Base-by-base conservation (phyloP, 768 basidiomycete genomes). In the Favolaschia claudopus region DNA sequence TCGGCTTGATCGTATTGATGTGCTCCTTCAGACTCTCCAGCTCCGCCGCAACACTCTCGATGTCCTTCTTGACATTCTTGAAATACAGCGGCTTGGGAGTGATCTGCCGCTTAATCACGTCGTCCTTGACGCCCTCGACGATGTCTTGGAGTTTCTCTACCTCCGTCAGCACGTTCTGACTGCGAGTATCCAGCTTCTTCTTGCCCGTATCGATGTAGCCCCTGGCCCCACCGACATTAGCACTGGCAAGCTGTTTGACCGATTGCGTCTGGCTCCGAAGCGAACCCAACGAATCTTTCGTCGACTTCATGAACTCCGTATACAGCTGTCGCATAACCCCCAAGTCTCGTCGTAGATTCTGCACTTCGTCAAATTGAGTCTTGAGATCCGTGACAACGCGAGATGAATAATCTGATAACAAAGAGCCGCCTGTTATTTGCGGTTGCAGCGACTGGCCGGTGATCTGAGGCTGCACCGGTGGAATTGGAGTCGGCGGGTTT, bases 301-400 rank as follows among this genome's bases (percentile, higher is more conserved):
- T 97, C 71, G 90, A 85, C 67, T 87, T 88, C 83, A 95, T 89
- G 71, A 98, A 99, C 65, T 96, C 94, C 28, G 89, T 89, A 74
- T 99, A 98, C 25, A 97, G 78, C 76, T 99, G 96, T 4, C 95
- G 87, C 88, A 97, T 93, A 67, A 93, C 84, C 0, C 92, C 95
- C 7, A 99, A 81, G 69, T 99, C 97, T 1, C 96, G 87, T 13
- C 97, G 90, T 19, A 99, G 81, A 68, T 93, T 92, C 71, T 96
- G 95, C 14, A 99, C 90, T 69, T 97, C 95, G 73, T 96, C 93
- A 69, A 95, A 95, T 70, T 99, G 96, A 4, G 89, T 91, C 73
- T 92, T 91, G 58, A 99, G 82, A 69, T 96, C 93, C 8, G 78
- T 77, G 13, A 93, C 89, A 39, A 95, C 85, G 1, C 91, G 88